These are phyloP conservation scores for Vachellia pachyceras DNA, from an alignment of 306 rosid species.

Conservation along the genomic window DNA sequence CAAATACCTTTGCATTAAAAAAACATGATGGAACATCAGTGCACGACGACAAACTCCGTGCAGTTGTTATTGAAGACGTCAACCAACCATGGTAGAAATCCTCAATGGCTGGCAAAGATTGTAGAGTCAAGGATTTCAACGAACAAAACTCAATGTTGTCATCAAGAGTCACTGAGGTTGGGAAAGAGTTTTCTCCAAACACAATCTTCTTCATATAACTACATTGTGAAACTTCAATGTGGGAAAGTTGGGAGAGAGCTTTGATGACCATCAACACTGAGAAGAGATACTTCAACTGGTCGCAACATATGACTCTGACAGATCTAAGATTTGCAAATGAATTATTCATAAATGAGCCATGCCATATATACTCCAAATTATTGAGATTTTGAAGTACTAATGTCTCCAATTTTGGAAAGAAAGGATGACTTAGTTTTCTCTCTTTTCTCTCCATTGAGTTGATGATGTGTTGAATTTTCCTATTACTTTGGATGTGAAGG, in stretches of 20 bases:
- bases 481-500: too few relatives aligned
- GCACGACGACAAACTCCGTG: not conserved
- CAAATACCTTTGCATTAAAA: too few relatives aligned
- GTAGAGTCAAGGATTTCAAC: not conserved
- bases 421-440: not conserved
- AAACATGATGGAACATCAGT: not conserved
- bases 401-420: not conserved
- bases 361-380: not conserved
- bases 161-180: not conserved
- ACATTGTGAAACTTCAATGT: not conserved
- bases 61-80: not conserved
- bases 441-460: not conserved
- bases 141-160: not conserved
- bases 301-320: not conserved
- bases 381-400: not conserved
- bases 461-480: too few relatives aligned
- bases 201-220: not conserved
- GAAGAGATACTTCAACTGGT: not conserved
- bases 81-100: not conserved
- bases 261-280: not conserved
- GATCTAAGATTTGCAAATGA: not conserved
- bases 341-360: not conserved
- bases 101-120: not conserved
- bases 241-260: not conserved
- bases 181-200: not conserved